These are phyloP conservation scores for Phytophthora citrophthora DNA, from an alignment of 352 stramenopile species.

Conservation along the genomic window DNA sequence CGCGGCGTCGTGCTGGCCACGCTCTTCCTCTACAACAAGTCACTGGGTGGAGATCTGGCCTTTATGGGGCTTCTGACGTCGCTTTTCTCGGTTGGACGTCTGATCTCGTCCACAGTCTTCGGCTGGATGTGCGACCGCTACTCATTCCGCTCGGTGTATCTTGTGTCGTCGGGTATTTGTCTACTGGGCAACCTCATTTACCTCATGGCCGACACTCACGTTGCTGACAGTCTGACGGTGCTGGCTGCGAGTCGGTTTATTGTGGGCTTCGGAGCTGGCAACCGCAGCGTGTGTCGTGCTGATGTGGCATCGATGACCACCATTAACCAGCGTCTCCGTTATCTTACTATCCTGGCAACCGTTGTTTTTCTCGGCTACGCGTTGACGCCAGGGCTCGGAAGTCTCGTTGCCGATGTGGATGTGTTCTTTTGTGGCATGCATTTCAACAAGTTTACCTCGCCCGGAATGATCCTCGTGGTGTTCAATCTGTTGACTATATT, in stretches of 20 bases:
- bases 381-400: slow-evolving; percentile 72
- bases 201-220: slow-evolving; percentile 65
- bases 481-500: slow-evolving; percentile 76
- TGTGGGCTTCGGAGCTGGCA: slow-evolving; percentile 80
- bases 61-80: slow-evolving; percentile 87
- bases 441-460: slow-evolving; percentile 80
- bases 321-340: slow-evolving; percentile 76
- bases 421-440: slow-evolving; percentile 65
- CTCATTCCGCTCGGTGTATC: slow-evolving; percentile 82
- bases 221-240: slow-evolving; percentile 57
- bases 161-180: slow-evolving; percentile 79
- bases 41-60: slow-evolving; percentile 70
- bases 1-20: slow-evolving; percentile 80
- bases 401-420: slow-evolving; percentile 68
- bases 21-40: slow-evolving; percentile 88
- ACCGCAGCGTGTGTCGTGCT: slow-evolving; percentile 78
- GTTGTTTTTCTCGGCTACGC: slow-evolving; percentile 83
- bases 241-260: slow-evolving; percentile 72
- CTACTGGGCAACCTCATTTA: slow-evolving; percentile 82
- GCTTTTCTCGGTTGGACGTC: slow-evolving; percentile 78
- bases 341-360: slow-evolving; percentile 74
- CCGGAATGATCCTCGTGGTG: slow-evolving; percentile 62
- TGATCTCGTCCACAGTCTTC: slow-evolving; percentile 84
- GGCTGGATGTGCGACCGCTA: slow-evolving; percentile 88
- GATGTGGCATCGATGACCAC: slow-evolving; percentile 76